Evolutionary conservation across 495 filamentous ascomycete genomes (phyloP), one percentile per base, ranked within the genome.

Genomic region (Penicillium maclennaniae): DNA sequence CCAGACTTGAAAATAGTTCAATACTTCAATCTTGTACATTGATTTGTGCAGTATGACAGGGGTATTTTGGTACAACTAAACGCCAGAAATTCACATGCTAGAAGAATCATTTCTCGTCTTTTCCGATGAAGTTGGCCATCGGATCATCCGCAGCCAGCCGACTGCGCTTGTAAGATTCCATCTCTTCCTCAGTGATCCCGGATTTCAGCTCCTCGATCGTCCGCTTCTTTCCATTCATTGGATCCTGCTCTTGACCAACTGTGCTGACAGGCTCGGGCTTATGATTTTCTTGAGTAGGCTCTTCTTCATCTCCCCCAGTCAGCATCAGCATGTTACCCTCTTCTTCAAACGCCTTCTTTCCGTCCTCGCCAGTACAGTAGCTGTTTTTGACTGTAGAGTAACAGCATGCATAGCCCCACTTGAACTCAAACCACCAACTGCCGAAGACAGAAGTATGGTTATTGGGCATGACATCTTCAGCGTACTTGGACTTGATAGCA

Each of bases 341-440:
- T 55, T 84, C 81, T 45, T 88, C 83, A 64, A 86, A 87, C 1
- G 88, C 89, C 45, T 69, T 69, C 66, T 81, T 91, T 15, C 91
- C 92, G 51, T 85, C 85, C 46, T 91, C 89, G 16, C 93, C 95
- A 1, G 95, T 97, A 70, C 93, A 98, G 61, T 97, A 98, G 65
- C 89, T 95, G 64, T 97, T 97, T 74, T 95, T 96, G 40, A 93
- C 81, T 6, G 83, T 86, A 2, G 90, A 95, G 68, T 88, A 90
- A 77, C 93, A 98, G 71, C 93, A 98, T 21, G 89, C 81, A 69
- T 96, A 98, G n/a, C 95, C 93, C 93, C 93, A 98, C 70, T 87
- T 77, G 72, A 96, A 97, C 51, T 89, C 83, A 39, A 82, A 79
- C 93, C 93, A 98, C 93, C 93, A 98, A 63, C 91, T 96, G 34